Conservation (phyloP, 108 stramenopile genomes). For the Pseudonitzschia pungens region DNA sequence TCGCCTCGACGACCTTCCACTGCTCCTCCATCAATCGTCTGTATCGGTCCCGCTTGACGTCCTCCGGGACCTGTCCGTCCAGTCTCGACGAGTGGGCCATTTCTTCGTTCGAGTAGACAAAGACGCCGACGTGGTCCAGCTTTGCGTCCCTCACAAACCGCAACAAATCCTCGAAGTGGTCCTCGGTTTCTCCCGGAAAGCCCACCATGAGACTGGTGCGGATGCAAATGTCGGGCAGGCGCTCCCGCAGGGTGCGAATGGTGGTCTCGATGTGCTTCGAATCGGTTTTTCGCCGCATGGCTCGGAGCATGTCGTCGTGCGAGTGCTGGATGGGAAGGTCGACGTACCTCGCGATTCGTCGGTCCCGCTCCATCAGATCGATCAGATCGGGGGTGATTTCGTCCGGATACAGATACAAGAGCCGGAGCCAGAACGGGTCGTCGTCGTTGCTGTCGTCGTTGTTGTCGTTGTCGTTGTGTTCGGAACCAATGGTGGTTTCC, state of each 20-base stretch:
- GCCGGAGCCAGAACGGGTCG: conserved; percentile 39
- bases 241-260: conserved; percentile 37
- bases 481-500: too few species aligned
- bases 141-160: conserved; percentile 55
- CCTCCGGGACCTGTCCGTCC: conserved; percentile 59
- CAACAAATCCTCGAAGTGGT: conserved; percentile 72
- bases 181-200: conserved; percentile 86
- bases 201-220: conserved; percentile 79
- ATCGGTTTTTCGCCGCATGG: conserved; percentile 42
- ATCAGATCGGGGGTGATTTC: conserved; percentile 45
- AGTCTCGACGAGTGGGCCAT: conserved; percentile 39
- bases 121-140: conserved; percentile 44
- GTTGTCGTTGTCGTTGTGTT: conserved; percentile 5
- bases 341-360: conserved; percentile 41
- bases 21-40: conserved; percentile 44
- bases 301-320: conserved; percentile 38
- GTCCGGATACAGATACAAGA: conserved; percentile 50
- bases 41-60: conserved; percentile 71
- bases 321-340: conserved; percentile 56
- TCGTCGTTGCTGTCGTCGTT: conserved; percentile 5
- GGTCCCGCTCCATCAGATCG: conserved; percentile 37
- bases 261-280: conserved; percentile 30
- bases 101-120: conserved; percentile 41
- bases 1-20: conserved; percentile 30
- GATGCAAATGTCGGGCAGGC: conserved; percentile 66